Base-by-base conservation (phyloP, 805 yeast species). In the Candida piceae region DNA sequence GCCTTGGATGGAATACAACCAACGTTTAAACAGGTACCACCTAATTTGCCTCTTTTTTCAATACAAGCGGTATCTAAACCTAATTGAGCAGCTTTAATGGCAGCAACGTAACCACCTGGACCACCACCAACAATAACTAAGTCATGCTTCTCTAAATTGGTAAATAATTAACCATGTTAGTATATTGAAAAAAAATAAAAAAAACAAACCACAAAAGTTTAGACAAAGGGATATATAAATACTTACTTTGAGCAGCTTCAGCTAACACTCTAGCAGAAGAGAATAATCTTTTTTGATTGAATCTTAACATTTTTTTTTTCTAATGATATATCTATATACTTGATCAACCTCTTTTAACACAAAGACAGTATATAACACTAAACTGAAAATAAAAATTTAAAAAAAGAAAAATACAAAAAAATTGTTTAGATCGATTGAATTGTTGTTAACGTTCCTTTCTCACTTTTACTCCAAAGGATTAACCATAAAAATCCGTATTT, bases 1-100 rank as follows among this genome's bases (percentile, higher is more conserved):
- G 98, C 85, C 68, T 93, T 93, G 48, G 98, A 93, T 41, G 99
- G 99, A 57, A 93, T 93, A 75, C 99, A 93, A 34, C 99, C 99
- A 37, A 93, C 97, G 66, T 93, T 93, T 55, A 94, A 72, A 78
- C 99, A 93, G 39, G 98, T 93, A 57, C 99, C 99, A 46, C 99
- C 99, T 46, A 94, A 76, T 31, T 78, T 67, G 31, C 99, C 99
- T 66, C 99, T 83, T 70, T 87, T 88, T 66, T 93, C 99, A 49
- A 93, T 71, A 76, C 98, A 93, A 24, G 97, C 98, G 38, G 96
- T 87, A 65, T 89, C 81, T 53, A 72, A 75, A 29, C 97, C 97
- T 43, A 89, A 73, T 72, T 93, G 99, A 34, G 98, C 98, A 42
- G 96, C 96, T 66, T 87, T 90, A 64, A 93, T 93, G 57, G 99